Evolutionary conservation across 2,329 filamentous ascomycete genomes (phyloP).

Genomic region (Fonsecaea pugnacius): DNA sequence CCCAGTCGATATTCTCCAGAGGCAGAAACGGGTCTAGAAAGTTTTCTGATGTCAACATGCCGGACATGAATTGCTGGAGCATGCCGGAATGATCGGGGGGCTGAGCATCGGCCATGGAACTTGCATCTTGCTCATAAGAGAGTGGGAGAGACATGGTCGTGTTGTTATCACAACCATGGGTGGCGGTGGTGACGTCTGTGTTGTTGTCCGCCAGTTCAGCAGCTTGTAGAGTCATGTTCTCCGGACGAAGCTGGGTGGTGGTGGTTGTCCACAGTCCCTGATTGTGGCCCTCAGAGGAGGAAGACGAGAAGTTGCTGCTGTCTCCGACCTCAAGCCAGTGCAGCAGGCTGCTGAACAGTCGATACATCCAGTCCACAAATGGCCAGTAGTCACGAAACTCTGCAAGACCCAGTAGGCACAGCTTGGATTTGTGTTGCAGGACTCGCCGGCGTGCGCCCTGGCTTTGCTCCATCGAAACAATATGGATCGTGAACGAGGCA

Average conservation of each 20-base stretch:
- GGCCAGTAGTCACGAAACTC: constrained; percentile 29
- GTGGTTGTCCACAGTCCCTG: constrained; percentile 12
- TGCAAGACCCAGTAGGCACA: constrained; percentile 21
- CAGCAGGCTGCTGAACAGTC: constrained; percentile 21
- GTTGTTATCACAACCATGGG: neutral
- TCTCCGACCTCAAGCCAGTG: constrained; percentile 17
- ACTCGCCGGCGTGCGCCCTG: constrained; percentile 23
- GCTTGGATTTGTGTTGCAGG: constrained; percentile 27
- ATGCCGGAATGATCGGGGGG: constrained; percentile 17
- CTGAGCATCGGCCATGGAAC: constrained; percentile 14
- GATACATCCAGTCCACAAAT: constrained; percentile 28
- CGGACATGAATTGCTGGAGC: constrained; percentile 24
- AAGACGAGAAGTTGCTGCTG: neutral
- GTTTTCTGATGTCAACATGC: constrained; percentile 23
- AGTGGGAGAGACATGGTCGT: constrained; percentile 20
- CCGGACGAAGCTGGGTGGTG: constrained; percentile 20
- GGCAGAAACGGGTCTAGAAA: constrained; percentile 27
- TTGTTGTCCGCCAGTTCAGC: constrained; percentile 19
- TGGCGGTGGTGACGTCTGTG: neutral
- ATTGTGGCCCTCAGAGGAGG: constrained; percentile 16
- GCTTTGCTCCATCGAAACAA: constrained; percentile 26
- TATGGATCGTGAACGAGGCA: constrained; percentile 24
- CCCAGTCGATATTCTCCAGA: constrained; percentile 24
- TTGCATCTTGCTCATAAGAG: constrained; percentile 20
- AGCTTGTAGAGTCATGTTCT: constrained; percentile 15